These are phyloP conservation scores for Cladosporium sp. DNA, from an alignment of 2,329 filamentous ascomycete species.

Conservation along the genomic window DNA sequence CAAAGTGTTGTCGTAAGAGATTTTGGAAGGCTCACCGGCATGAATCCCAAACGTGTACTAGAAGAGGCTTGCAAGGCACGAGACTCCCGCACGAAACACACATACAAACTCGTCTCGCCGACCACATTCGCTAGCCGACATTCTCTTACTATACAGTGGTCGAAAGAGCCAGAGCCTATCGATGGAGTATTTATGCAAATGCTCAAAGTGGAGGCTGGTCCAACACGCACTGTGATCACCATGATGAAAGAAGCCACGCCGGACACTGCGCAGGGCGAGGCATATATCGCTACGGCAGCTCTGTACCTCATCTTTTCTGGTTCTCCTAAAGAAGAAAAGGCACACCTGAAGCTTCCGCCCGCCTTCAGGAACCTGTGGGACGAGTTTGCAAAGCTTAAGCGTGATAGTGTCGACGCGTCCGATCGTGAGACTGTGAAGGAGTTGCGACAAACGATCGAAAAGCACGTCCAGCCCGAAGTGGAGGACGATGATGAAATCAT, in stretches of 20 bases:
- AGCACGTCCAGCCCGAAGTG: constrained; percentile 53
- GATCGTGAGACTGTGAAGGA: constrained; percentile 67
- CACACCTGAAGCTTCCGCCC: constrained; percentile 70
- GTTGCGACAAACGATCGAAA: constrained; percentile 65
- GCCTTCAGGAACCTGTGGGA: constrained; percentile 82
- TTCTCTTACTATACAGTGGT: constrained; percentile 71
- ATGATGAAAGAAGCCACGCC: constrained; percentile 74
- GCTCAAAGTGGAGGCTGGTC: constrained; percentile 40
- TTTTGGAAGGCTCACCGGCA: constrained; percentile 77
- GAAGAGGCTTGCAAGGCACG: constrained; percentile 86
- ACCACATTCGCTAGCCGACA: constrained; percentile 73
- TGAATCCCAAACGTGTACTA: constrained; percentile 70
- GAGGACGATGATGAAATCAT: constrained; percentile 55
- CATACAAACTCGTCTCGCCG: constrained; percentile 66
- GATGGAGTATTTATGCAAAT: constrained; percentile 32
- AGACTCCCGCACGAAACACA: constrained; percentile 65
- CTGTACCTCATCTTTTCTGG: constrained; percentile 76
- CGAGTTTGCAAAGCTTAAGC: constrained; percentile 69
- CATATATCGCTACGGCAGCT: constrained; percentile 74
- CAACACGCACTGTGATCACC: constrained; percentile 58
- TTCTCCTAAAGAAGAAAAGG: constrained; percentile 81
- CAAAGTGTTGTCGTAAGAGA: constrained; percentile 64
- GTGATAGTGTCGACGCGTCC: constrained; percentile 62
- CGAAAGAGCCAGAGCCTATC: constrained; percentile 61
- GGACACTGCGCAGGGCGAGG: constrained; percentile 76